Evolutionary conservation across 257 asterid genomes (phyloP).

Genomic region (Salvia rosmarinus): DNA sequence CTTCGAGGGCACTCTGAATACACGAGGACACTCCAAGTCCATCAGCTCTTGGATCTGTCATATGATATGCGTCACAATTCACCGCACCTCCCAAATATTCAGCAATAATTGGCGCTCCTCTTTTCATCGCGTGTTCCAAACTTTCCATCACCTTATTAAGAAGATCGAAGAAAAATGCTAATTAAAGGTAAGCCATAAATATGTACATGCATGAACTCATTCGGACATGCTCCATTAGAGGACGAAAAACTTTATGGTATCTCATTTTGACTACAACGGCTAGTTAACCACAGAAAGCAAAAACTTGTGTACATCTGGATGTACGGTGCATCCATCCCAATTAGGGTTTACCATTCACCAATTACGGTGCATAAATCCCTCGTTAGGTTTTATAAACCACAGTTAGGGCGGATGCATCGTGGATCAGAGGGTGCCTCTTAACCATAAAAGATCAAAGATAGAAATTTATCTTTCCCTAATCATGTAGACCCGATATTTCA

Average conservation of each 20-base stretch:
- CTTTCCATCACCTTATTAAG: conserved; percentile 85
- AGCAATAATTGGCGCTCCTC: conserved; percentile 88
- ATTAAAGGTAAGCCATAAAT: too few relatives aligned
- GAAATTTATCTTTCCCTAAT: neutral
- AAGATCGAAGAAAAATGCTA: conserved; percentile 17
- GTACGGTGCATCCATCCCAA: too few relatives aligned
- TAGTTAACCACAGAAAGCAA: too few relatives aligned
- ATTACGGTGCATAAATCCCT: too few relatives aligned
- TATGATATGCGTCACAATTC: conserved; percentile 93
- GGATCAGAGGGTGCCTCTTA: too few relatives aligned
- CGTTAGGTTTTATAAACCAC: too few relatives aligned
- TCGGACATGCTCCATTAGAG: conserved; percentile 14
- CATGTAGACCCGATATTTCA: neutral
- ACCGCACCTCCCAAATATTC: conserved; percentile 96
- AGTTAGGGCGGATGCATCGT: too few relatives aligned
- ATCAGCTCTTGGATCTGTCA: conserved; percentile 96
- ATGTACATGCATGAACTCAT: too few relatives aligned
- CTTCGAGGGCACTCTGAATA: conserved; percentile 71
- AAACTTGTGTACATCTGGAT: too few relatives aligned
- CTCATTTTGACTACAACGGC: too few relatives aligned
- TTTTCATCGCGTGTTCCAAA: conserved; percentile 89
- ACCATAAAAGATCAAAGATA: neutral
- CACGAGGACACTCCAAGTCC: conserved; percentile 97
- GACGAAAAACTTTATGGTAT: too few relatives aligned
- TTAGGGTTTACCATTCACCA: too few relatives aligned